phyloP scores from a whole-genome alignment of 2,329 filamentous ascomycete species.

The Cryphonectria carpinicola region DNA sequence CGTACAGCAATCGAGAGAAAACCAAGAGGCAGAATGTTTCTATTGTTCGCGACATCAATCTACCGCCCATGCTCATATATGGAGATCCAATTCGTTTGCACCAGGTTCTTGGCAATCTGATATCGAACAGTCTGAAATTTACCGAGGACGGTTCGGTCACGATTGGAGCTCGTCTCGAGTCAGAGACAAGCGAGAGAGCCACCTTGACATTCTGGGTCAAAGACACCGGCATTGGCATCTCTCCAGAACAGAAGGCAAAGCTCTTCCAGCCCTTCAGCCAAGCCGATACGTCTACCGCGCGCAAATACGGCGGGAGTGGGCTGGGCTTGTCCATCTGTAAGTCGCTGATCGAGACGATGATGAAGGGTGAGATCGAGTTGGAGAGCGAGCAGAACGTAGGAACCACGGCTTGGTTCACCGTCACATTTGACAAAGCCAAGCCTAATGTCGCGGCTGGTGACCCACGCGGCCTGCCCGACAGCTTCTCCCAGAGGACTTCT shows the following conservation, averaged over 20 bases:
- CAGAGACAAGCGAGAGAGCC: slow-evolving; percentile 70
- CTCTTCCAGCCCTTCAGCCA: slow-evolving; percentile 93
- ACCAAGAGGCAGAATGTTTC: slow-evolving; percentile 65
- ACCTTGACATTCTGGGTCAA: slow-evolving; percentile 83
- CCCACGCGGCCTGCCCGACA: slow-evolving; percentile 27
- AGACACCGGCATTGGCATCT: slow-evolving; percentile 91
- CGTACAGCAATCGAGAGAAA: slow-evolving; percentile 68
- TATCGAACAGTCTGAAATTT: slow-evolving; percentile 94
- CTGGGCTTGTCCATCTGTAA: slow-evolving; percentile 94
- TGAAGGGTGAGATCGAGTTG: slow-evolving; percentile 82
- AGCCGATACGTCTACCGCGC: slow-evolving; percentile 85
- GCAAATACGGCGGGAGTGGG: slow-evolving; percentile 90
- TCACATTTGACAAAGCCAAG: slow-evolving; percentile 83
- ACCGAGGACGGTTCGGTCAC: slow-evolving; percentile 86
- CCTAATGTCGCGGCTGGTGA: slow-evolving; percentile 62
- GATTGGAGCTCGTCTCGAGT: slow-evolving; percentile 74
- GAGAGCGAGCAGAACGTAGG: slow-evolving; percentile 75
- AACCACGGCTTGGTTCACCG: slow-evolving; percentile 76
- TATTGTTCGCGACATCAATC: slow-evolving; percentile 71
- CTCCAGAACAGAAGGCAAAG: slow-evolving; percentile 78
- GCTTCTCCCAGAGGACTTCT: slow-evolving; percentile 30
- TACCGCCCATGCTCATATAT: slow-evolving; percentile 73
- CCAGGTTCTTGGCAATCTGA: slow-evolving; percentile 77
- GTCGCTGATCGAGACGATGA: slow-evolving; percentile 88
- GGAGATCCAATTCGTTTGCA: slow-evolving; percentile 70